These are phyloP conservation scores for Gamsiella multidivaricata DNA, from an alignment of 192 early-diverging fungal genomes.

Conservation along the genomic window DNA sequence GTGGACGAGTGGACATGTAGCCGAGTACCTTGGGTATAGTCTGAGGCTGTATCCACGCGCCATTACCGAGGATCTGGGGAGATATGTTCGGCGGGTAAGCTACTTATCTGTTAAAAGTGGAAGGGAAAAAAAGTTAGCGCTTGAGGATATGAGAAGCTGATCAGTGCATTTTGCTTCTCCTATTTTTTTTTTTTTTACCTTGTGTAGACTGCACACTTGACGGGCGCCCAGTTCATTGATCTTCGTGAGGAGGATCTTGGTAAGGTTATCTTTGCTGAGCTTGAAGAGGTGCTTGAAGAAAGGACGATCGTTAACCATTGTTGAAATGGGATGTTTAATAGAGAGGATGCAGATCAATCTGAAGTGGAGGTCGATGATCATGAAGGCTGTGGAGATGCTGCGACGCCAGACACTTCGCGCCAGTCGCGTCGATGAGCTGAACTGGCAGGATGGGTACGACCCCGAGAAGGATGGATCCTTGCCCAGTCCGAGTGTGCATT, in stretches of 20 bases:
- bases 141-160: neutral
- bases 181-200: neutral
- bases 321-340: neutral
- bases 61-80: constrained; percentile 50
- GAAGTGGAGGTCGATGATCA: constrained; percentile 56
- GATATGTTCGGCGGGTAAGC: constrained; percentile 53
- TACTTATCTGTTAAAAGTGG: no score
- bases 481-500: constrained; percentile 2
- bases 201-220: constrained; percentile 37
- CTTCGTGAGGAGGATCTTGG: constrained; percentile 48
- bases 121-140: neutral
- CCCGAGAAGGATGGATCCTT: constrained; percentile 28
- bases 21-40: constrained; percentile 49
- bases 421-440: constrained; percentile 26
- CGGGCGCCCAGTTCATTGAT: constrained; percentile 48
- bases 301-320: neutral
- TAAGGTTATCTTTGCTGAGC: neutral
- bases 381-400: constrained; percentile 53
- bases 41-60: constrained; percentile 49
- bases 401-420: constrained; percentile 48
- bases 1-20: constrained; percentile 50
- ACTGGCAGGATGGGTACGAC: constrained; percentile 49
- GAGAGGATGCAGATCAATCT: constrained; percentile 54
- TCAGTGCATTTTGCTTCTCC: no score
- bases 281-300: neutral